phyloP scores from a whole-genome alignment of 352 stramenopile species.

The Globisporangium viniferum region DNA sequence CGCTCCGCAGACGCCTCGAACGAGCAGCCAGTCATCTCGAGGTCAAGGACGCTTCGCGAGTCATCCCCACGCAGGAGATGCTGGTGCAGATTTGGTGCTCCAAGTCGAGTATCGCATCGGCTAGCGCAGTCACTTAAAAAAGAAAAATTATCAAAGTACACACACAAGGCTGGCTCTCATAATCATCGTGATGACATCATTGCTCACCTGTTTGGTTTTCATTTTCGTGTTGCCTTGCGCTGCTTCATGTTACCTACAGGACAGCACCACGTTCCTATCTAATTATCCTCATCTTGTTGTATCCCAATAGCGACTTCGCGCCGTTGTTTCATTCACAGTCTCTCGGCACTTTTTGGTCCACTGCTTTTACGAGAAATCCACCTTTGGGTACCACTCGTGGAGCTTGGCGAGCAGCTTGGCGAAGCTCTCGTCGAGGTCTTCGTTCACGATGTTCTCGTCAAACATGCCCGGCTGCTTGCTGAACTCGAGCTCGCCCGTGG shows the following conservation, averaged over 20 bases:
- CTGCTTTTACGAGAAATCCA: constrained; percentile 47
- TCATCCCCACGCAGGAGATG: constrained; percentile 3
- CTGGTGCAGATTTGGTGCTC: constrained; percentile 23
- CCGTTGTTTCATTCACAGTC: not conserved
- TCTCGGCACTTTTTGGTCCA: not conserved
- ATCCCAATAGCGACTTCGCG: not conserved
- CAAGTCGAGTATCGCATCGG: constrained; percentile 40
- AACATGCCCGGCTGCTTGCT: constrained; percentile 81
- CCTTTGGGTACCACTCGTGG: constrained; percentile 69
- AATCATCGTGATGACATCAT: not conserved
- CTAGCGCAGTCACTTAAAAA: not conserved
- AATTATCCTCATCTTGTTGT: constrained; percentile 4
- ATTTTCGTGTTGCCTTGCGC: constrained; percentile 1
- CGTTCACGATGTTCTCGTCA: constrained; percentile 89
- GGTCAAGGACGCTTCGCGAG: not conserved
- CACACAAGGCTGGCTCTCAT: not conserved
- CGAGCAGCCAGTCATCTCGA: not conserved
- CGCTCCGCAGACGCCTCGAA: not conserved
- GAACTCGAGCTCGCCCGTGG: constrained; percentile 91
- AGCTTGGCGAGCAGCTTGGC: constrained; percentile 61
- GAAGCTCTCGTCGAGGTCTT: constrained; percentile 84
- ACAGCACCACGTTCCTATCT: not conserved
- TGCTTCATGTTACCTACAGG: not conserved
- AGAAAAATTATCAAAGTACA: not conserved
- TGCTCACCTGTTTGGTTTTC: constrained; percentile 7